A percentile compares a stretch with the other conserved stretches of the same genome.
phyloP scores from a whole-genome alignment of 805 yeast genomes.

The Wickerhamiella azyma region DNA sequence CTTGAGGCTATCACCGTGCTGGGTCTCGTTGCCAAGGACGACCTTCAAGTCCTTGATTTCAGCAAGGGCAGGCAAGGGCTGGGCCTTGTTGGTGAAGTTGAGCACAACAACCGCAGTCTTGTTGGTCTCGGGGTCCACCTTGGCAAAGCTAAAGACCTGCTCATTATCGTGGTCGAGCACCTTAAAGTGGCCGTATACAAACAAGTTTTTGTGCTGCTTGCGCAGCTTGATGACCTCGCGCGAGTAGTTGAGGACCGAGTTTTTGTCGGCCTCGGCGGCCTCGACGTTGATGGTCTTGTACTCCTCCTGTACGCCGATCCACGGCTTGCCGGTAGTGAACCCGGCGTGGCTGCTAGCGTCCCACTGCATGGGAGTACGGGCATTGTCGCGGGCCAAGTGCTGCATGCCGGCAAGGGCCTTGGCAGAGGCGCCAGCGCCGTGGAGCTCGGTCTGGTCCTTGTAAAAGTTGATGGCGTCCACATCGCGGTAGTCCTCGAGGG shows the following conservation, averaged over 20 bases:
- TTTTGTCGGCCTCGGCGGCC: slow-evolving; percentile 32
- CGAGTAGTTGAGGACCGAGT: slow-evolving; percentile 37
- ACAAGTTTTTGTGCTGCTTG: slow-evolving; percentile 32
- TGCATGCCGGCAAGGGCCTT: slow-evolving; percentile 11
- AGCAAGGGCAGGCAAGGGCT: neutral
- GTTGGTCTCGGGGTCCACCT: slow-evolving; percentile 22
- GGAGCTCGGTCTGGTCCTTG: slow-evolving; percentile 22
- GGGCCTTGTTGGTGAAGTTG: slow-evolving; percentile 30
- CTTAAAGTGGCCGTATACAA: slow-evolving; percentile 36
- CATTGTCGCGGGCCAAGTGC: slow-evolving; percentile 36
- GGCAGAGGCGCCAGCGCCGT: slow-evolving; percentile 19
- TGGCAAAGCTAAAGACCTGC: slow-evolving; percentile 31
- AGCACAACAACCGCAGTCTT: slow-evolving; percentile 30
- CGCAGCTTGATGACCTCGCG: slow-evolving; percentile 31
- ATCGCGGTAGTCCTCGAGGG: slow-evolving; percentile 37
- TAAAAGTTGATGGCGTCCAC: slow-evolving; percentile 35
- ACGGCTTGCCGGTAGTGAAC: slow-evolving; percentile 33
- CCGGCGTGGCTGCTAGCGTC: slow-evolving; percentile 33
- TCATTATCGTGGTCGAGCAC: slow-evolving; percentile 33
- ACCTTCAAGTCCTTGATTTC: neutral
- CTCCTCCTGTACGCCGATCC: slow-evolving; percentile 41
- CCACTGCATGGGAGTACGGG: slow-evolving; percentile 49
- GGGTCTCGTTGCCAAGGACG: neutral
- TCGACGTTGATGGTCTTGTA: slow-evolving; percentile 38
- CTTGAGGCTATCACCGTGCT: neutral